Evolutionary conservation across 106 monocot species (phyloP), one percentile per base, ranked within the genome.

Genomic region (Alisma plantagoaquatica): DNA sequence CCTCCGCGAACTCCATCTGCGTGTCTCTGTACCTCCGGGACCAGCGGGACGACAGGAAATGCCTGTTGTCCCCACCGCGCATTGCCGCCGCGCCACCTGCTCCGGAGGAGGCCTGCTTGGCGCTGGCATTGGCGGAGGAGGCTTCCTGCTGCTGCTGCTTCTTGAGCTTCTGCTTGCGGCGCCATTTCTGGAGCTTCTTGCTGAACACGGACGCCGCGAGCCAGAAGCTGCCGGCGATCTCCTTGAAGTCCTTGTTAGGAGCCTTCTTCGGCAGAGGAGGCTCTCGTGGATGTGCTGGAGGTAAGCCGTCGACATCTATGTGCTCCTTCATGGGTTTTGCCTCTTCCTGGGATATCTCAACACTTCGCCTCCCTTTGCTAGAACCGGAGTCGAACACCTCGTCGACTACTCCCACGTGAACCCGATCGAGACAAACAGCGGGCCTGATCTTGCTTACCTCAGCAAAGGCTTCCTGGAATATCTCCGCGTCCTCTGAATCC

Each of bases 161-260:
- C 62, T 72, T 71, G 5, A 62, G 52, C 77, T 77, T 77, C 49
- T 59, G 62, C 44, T 63, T 77, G 21, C 67, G 42, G 54, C 80
- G 51, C 85, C 85, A 86, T 10, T 73, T 80, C 70, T 77, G 79
- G 51, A 80, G 76, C 70, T 86, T 86, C 60, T 70, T 80, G 60
- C 85, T 80, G 72, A 86, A 76, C 17, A 80, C 63, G 0, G 76
- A 73, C 26, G 85, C 85, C 5, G 80, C 80, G 26, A 70, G 48
- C 85, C 73, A 73, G 69, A 86, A 80, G 46, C 53, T 71, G 22
- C 74, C 66, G 11, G 78, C 74, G 41, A 76, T 68, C 45, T 56
- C 51, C 62, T 63, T 64, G 3, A 53, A 23, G 35, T 22, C 33
- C 46, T 8, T 68, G 52, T 68, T 68, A 16, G 44, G 7, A 0